These are phyloP conservation scores for Starmera caribaea DNA, from an alignment of 805 yeast species.

Conservation along the genomic window DNA sequence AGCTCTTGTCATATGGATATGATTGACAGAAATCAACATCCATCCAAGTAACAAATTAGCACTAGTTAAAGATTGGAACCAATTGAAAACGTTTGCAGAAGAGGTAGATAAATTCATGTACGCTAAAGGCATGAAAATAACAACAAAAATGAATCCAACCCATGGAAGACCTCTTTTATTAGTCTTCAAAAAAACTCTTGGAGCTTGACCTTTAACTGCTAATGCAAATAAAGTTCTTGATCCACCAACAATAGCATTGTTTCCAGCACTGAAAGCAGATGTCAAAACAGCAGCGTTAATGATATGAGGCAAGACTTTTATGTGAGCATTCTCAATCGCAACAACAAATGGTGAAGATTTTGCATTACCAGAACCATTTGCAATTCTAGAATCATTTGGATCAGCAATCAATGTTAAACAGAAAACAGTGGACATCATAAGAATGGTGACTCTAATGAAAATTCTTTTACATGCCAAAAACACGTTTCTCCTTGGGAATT, in stretches of 20 bases:
- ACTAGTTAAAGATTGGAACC: constrained; percentile 25
- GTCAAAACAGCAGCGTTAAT: constrained; percentile 27
- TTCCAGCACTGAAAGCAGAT: constrained; percentile 27
- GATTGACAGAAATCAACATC: constrained; percentile 21
- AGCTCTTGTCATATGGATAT: constrained; percentile 22
- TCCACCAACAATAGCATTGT: constrained; percentile 16
- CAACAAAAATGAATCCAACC: constrained; percentile 18
- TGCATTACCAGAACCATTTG: constrained; percentile 18
- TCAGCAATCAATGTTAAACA: constrained; percentile 21
- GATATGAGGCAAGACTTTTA: constrained; percentile 22
- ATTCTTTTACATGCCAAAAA: constrained; percentile 21
- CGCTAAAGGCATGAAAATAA: constrained; percentile 23
- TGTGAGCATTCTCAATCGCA: constrained; percentile 35
- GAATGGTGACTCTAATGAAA: constrained; percentile 15
- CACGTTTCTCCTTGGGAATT: constrained; percentile 22
- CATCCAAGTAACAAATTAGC: constrained; percentile 21
- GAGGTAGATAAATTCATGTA: constrained; percentile 19
- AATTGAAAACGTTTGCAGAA: constrained; percentile 22
- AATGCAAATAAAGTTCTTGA: constrained; percentile 24
- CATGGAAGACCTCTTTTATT: constrained; percentile 26
- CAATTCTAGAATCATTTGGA: constrained; percentile 17
- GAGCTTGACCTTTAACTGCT: constrained; percentile 25
- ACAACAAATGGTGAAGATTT: constrained; percentile 26
- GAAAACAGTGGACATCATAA: constrained; percentile 19
- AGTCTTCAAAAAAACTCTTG: constrained; percentile 18